Conservation (phyloP, 192 early-diverging fungal genomes). For the Backusella tarrabulga region DNA sequence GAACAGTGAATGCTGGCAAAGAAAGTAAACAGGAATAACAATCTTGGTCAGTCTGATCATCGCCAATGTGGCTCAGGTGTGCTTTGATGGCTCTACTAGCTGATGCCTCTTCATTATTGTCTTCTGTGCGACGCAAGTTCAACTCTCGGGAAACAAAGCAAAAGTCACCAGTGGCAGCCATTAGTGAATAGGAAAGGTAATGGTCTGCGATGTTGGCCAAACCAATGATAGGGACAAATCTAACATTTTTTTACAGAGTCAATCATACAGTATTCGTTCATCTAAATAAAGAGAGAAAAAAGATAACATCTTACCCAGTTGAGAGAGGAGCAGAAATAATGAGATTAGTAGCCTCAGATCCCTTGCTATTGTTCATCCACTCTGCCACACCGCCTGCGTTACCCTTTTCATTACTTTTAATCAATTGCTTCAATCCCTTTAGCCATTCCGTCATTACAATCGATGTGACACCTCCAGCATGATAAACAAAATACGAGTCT, state of each 20-base stretch:
- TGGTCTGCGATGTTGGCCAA: slow-evolving; percentile 57
- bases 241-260: slow-evolving; percentile 1
- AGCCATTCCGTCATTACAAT: slow-evolving; percentile 61
- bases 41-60: slow-evolving; percentile 9
- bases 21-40: slow-evolving; percentile 26
- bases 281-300: no score
- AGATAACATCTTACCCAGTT: slow-evolving; percentile 1
- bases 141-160: slow-evolving; percentile 35
- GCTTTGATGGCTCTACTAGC: background rate
- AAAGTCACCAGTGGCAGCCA: slow-evolving; percentile 54
- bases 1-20: slow-evolving; percentile 37
- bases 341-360: slow-evolving; percentile 18
- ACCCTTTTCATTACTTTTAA: slow-evolving; percentile 23
- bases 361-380: slow-evolving; percentile 29
- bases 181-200: slow-evolving; percentile 70
- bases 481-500: slow-evolving; percentile 67
- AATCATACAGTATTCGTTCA: background rate
- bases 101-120: background rate
- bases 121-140: slow-evolving; percentile 18
- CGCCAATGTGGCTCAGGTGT: background rate
- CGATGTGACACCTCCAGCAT: slow-evolving; percentile 67
- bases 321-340: slow-evolving; percentile 17
- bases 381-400: slow-evolving; percentile 16
- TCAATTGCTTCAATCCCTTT: slow-evolving; percentile 25
- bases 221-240: slow-evolving; percentile 55